Conservation (phyloP, 129 eudicot species). For the Chrysanthemum lavandulifolium region DNA sequence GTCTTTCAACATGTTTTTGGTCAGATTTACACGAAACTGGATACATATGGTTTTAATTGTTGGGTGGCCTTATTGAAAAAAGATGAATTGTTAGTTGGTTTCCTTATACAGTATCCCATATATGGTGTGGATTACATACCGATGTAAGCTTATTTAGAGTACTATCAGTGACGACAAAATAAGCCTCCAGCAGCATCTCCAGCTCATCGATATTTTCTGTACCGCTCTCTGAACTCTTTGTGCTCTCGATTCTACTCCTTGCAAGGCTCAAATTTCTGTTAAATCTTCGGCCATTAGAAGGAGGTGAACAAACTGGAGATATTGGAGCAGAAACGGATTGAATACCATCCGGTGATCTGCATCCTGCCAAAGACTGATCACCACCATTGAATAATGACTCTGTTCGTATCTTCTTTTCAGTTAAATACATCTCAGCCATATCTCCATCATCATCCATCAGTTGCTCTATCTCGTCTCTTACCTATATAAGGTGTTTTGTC, state of each 20-base stretch:
- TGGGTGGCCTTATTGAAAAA: too few relatives aligned
- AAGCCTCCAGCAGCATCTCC: slow-evolving; percentile 95
- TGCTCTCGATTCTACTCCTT: slow-evolving; percentile 82
- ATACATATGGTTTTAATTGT: too few relatives aligned
- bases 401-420: slow-evolving; percentile 74
- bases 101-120: too few relatives aligned
- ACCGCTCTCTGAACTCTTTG: slow-evolving; percentile 69
- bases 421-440: slow-evolving; percentile 97
- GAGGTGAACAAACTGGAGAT: slow-evolving; percentile 93
- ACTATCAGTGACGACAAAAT: slow-evolving; percentile 86
- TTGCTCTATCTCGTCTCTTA: slow-evolving; percentile 96
- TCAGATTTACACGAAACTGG: too few relatives aligned
- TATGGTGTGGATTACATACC: slow-evolving; percentile 32
- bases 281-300: slow-evolving; percentile 57
- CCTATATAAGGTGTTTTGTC: slow-evolving; percentile 42
- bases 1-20: not conserved
- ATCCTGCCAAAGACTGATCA: slow-evolving; percentile 68
- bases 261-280: slow-evolving; percentile 76
- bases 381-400: slow-evolving; percentile 52
- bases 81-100: too few relatives aligned
- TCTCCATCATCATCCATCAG: slow-evolving; percentile 98
- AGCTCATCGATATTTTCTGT: slow-evolving; percentile 76
- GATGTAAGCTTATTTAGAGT: slow-evolving; percentile 90
- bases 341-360: slow-evolving; percentile 59
- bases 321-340: slow-evolving; percentile 82